A percentile compares a stretch with the other conserved stretches of the same genome.
Evolutionary conservation across 1,139 yeast species (phyloP).

Genomic region (Diutina rugosa): DNA sequence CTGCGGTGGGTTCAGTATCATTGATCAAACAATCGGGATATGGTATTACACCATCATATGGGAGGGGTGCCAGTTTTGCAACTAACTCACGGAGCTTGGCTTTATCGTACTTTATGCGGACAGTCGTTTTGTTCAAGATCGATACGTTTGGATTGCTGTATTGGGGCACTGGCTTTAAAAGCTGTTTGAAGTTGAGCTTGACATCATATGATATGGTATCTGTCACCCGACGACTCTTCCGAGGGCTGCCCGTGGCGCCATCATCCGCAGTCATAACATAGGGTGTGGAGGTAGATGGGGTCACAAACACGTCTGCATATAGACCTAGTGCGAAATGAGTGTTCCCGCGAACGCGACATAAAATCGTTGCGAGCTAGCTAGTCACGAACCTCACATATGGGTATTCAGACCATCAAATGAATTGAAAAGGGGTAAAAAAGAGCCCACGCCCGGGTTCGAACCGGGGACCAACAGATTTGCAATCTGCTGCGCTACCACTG

Average conservation of each 20-base stretch:
- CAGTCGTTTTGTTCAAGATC: not conserved
- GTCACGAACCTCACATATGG: too few species aligned
- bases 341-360: not conserved
- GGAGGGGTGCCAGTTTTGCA: conserved; percentile 14
- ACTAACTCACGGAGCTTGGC: not conserved
- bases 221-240: not conserved
- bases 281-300: not conserved
- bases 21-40: conserved; percentile 50
- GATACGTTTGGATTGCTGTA: not conserved
- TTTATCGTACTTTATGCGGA: not conserved
- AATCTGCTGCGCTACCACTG: conserved; percentile 3
- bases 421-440: not conserved
- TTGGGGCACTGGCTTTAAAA: not conserved
- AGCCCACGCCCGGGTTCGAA: conserved; percentile 2
- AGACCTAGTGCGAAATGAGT: not conserved
- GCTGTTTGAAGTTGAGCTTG: not conserved
- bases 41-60: conserved; percentile 52
- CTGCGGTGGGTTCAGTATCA: conserved; percentile 43
- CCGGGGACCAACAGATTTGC: conserved; percentile 3
- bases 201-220: not conserved
- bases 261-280: not conserved
- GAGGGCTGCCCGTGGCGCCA: not conserved
- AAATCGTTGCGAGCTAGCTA: too few species aligned
- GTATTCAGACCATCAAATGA: not conserved
- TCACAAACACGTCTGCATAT: not conserved